These are phyloP conservation scores for Pseudogymnoascus sp. DNA, from an alignment of 2,329 filamentous ascomycete species.

Conservation along the genomic window DNA sequence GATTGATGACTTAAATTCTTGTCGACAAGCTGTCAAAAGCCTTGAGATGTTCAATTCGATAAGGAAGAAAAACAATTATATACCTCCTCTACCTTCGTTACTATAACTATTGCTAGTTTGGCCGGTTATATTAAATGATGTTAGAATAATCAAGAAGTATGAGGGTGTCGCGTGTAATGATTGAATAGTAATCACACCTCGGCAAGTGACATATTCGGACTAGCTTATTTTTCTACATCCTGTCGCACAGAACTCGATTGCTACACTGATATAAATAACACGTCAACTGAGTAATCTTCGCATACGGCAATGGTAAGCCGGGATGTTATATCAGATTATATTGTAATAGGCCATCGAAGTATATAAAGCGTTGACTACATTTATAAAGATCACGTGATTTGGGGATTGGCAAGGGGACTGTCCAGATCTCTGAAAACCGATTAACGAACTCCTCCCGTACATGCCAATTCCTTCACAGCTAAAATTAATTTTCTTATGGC, in stretches of 20 bases:
- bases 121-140: neutral
- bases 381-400: no score
- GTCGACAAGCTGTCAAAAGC: neutral
- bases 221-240: neutral
- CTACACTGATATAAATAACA: no score
- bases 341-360: no score
- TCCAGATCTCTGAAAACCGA: no score
- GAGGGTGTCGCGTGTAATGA: neutral
- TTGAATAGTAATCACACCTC: constrained; percentile 8
- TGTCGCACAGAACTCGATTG: neutral
- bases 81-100: neutral
- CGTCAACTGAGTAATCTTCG: no score
- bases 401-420: no score
- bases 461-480: no score
- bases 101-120: neutral
- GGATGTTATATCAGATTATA: no score
- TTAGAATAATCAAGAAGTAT: neutral
- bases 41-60: neutral
- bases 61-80: neutral
- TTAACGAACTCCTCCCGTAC: no score
- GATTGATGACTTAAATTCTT: neutral
- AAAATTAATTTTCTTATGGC: no score
- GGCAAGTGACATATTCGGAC: neutral
- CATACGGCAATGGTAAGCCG: no score
- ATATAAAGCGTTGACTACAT: no score